A percentile compares a stretch with the other conserved stretches of the same genome.
phyloP scores from a whole-genome alignment of 176 grass and related monocot genomes.

The Paspalum vaginatum region DNA sequence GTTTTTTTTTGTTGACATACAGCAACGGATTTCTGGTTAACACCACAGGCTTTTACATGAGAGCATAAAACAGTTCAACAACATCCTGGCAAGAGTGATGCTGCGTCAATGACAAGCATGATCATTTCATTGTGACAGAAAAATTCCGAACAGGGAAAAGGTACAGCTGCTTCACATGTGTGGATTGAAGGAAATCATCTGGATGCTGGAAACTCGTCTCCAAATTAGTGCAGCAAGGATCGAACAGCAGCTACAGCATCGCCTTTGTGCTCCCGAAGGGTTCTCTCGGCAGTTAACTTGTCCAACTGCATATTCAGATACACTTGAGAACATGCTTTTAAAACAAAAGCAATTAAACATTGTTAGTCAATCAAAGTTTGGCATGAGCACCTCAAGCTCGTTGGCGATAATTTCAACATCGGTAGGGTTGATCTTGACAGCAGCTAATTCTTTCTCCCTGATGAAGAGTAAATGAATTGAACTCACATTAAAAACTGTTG shows the following conservation, averaged over 20 bases:
- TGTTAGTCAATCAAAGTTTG: background rate
- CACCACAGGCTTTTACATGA: background rate
- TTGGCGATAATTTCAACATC: constrained; percentile 95
- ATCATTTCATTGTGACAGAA: background rate
- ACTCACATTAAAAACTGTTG: background rate
- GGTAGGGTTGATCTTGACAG: constrained; percentile 86
- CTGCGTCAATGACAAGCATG: background rate
- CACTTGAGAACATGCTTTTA: background rate
- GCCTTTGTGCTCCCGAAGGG: constrained; percentile 90
- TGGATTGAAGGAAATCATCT: background rate
- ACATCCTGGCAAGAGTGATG: background rate
- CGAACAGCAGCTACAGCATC: constrained; percentile 84
- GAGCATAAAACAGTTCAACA: constrained; percentile 1
- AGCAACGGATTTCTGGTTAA: background rate
- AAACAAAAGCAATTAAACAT: background rate
- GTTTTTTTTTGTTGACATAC: background rate
- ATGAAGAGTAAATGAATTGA: background rate
- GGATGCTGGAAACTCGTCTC: background rate
- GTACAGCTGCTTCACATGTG: background rate
- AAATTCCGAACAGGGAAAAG: background rate
- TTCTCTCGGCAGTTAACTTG: constrained; percentile 95
- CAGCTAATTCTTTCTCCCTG: constrained; percentile 98
- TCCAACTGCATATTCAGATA: constrained; percentile 69
- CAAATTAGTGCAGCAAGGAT: constrained; percentile 58
- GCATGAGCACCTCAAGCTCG: constrained; percentile 76